A percentile compares a stretch with the other conserved stretches of the same genome.
Evolutionary conservation across 31 red algal species (phyloP).

Genomic region (Odonthalia washingtoniensis): DNA sequence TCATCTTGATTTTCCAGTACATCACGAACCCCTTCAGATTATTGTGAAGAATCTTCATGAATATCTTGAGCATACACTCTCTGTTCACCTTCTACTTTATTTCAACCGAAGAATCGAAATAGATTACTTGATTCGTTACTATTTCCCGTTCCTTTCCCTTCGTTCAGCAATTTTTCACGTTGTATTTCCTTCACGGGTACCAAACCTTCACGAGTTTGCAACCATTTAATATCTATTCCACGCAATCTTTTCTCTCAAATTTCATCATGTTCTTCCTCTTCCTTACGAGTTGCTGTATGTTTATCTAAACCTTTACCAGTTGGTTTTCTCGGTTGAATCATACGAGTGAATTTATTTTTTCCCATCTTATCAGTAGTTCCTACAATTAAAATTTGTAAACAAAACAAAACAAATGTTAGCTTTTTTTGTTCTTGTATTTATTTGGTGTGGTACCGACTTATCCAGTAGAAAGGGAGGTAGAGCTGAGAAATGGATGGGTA

Average conservation of each 20-base stretch:
- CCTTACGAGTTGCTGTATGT: slow-evolving; percentile 67
- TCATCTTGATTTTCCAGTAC: slow-evolving; percentile 88
- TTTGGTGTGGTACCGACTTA: too few relatives aligned
- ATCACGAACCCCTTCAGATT: slow-evolving; percentile 58
- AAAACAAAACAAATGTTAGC: too few relatives aligned
- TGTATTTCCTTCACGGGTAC: slow-evolving; percentile 48
- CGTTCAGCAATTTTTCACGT: slow-evolving; percentile 52
- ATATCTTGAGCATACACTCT: too few relatives aligned
- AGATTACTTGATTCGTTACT: too few relatives aligned
- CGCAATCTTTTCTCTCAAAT: slow-evolving; percentile 52
- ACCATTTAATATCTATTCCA: slow-evolving; percentile 52
- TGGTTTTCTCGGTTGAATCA: slow-evolving; percentile 67
- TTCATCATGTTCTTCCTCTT: slow-evolving; percentile 62
- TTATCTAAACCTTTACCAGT: slow-evolving; percentile 78
- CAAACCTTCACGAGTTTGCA: slow-evolving; percentile 24
- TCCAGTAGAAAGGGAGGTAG: too few relatives aligned
- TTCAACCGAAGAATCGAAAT: too few relatives aligned
- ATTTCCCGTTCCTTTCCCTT: too few relatives aligned
- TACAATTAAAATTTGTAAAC: too few relatives aligned
- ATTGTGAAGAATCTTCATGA: slow-evolving; percentile 72
- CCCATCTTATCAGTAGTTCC: slow-evolving; percentile 86
- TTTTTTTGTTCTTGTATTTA: too few relatives aligned
- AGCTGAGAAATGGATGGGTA: too few relatives aligned
- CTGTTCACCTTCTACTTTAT: not conserved
- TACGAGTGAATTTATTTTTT: slow-evolving; percentile 65